phyloP scores from a whole-genome alignment of 1,284 basidiomycete species.

The Fomitiporia mediterranea region DNA sequence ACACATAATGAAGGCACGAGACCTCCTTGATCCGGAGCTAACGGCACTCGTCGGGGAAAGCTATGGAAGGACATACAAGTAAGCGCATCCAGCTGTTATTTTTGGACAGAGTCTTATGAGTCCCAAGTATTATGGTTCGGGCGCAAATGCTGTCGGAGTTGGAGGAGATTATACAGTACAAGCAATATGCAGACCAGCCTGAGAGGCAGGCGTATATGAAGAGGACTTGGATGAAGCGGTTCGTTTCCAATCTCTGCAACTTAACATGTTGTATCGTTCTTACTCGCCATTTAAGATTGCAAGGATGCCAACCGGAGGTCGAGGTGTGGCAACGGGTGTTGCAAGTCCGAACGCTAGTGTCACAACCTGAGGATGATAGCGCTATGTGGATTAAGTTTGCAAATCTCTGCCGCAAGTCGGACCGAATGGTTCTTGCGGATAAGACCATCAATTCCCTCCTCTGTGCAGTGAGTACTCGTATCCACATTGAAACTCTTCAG shows the following conservation, averaged over 20 bases:
- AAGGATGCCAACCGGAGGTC: constrained; percentile 97
- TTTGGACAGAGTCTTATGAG: constrained; percentile 18
- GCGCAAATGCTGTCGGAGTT: constrained; percentile 99
- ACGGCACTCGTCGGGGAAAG: constrained; percentile 93
- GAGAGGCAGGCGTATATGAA: constrained; percentile 84
- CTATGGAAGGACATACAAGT: constrained; percentile 96
- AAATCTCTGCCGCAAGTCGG: constrained; percentile 82
- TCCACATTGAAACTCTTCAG: constrained; percentile 3
- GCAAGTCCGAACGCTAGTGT: constrained; percentile 92
- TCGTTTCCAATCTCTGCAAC: constrained; percentile 23
- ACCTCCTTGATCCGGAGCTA: constrained; percentile 89
- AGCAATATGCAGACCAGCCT: constrained; percentile 90
- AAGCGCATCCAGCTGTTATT: constrained; percentile 26
- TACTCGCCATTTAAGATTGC: constrained; percentile 50
- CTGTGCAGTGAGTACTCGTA: constrained; percentile 45
- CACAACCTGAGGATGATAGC: constrained; percentile 92
- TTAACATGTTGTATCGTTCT: constrained; percentile 10
- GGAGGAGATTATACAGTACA: constrained; percentile 97
- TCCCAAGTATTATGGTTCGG: constrained; percentile 82
- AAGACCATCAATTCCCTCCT: constrained; percentile 95
- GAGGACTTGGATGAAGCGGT: constrained; percentile 95
- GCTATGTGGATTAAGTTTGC: constrained; percentile 98
- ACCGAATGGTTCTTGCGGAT: constrained; percentile 86
- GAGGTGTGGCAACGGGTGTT: constrained; percentile 99
- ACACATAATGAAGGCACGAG: constrained; percentile 94